Percentiles rank a stretch among this genome's conserved stretches.
phyloP scores from a whole-genome alignment of 768 basidiomycete species.

The Macrolepiota fuliginosa region DNA sequence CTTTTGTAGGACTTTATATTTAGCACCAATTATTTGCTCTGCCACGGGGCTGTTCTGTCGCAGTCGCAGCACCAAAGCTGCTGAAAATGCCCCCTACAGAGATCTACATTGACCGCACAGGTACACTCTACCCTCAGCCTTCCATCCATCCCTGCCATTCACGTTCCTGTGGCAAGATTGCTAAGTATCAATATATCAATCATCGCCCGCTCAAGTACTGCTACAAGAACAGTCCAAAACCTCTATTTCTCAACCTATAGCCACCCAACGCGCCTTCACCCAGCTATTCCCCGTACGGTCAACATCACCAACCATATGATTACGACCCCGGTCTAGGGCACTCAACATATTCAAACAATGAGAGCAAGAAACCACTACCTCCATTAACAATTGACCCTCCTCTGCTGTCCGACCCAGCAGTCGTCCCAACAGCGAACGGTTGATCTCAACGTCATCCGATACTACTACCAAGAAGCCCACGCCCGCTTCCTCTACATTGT shows the following conservation, averaged over 20 bases:
- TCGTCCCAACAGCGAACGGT: constrained; percentile 10
- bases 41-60: no score
- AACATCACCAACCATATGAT: not conserved
- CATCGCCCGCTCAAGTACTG: constrained; percentile 46
- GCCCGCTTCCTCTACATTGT: constrained; percentile 97
- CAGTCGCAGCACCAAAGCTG: no score
- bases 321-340: not conserved
- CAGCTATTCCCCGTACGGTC: constrained; percentile 3
- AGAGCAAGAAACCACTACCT: not conserved
- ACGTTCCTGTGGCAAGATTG: constrained; percentile 58
- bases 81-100: constrained; percentile 37
- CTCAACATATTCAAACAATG: not conserved
- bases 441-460: constrained; percentile 94
- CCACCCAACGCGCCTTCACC: constrained; percentile 53
- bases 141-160: not conserved
- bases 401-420: not conserved
- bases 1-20: no score
- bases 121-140: constrained; percentile 24
- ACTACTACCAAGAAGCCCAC: constrained; percentile 95
- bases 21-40: no score
- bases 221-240: constrained; percentile 59
- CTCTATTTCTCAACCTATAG: constrained; percentile 91
- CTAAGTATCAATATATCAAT: constrained; percentile 86
- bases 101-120: constrained; percentile 51
- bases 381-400: constrained; percentile 10